These are phyloP conservation scores for Leucaena leucocephala DNA, from an alignment of 306 rosid genomes.

Conservation along the genomic window DNA sequence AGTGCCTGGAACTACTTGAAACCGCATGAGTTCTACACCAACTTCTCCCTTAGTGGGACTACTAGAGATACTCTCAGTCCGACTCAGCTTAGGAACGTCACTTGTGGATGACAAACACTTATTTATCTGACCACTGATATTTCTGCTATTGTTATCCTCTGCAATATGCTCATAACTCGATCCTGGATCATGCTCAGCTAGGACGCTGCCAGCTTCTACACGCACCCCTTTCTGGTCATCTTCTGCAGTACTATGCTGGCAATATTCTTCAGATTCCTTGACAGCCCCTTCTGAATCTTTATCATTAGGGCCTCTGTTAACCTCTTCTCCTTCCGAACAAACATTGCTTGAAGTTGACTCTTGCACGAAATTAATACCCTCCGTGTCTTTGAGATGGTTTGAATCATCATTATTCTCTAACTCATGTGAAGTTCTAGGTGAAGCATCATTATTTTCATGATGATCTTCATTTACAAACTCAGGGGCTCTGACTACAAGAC, in stretches of 20 bases:
- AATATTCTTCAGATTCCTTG: conserved; percentile 34
- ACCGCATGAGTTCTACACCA: neutral
- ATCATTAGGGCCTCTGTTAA: conserved; percentile 31
- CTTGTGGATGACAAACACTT: conserved; percentile 5
- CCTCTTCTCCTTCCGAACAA: conserved; percentile 36
- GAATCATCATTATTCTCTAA: conserved; percentile 35
- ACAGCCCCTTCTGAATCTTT: conserved; percentile 36
- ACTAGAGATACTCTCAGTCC: conserved; percentile 30
- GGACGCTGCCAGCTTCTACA: conserved; percentile 5
- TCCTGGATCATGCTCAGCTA: conserved; percentile 33
- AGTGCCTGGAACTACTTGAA: too few species aligned
- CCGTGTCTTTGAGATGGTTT: conserved; percentile 34
- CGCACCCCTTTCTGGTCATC: conserved; percentile 34
- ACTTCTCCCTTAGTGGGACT: conserved; percentile 24
- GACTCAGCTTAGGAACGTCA: conserved; percentile 12
- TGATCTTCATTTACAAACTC: conserved; percentile 64
- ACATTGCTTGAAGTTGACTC: conserved; percentile 34
- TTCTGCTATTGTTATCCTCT: conserved; percentile 42
- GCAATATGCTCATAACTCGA: conserved; percentile 22
- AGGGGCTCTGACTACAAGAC: conserved; percentile 54
- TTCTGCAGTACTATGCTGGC: conserved; percentile 21
- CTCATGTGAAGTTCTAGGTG: conserved; percentile 33
- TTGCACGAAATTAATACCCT: conserved; percentile 11
- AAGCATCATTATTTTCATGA: conserved; percentile 30
- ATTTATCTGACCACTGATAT: conserved; percentile 27